Percentiles rank a stretch among this genome's conserved stretches.
These are phyloP conservation scores for Quercus mongolica DNA, from an alignment of 306 rosid genomes.

Conservation along the genomic window DNA sequence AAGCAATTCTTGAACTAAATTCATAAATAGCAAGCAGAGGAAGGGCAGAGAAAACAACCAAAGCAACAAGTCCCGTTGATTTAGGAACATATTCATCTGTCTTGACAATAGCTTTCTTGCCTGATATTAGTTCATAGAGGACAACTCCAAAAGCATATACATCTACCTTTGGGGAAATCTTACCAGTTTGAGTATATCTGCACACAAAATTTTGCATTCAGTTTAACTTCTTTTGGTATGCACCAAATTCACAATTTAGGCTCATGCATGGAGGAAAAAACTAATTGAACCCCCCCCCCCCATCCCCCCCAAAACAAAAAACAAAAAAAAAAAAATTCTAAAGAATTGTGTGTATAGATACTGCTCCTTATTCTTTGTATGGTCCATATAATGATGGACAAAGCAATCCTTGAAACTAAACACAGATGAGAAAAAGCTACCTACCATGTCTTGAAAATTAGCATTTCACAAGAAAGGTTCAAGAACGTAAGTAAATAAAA, in stretches of 20 bases:
- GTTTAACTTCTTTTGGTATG: neutral
- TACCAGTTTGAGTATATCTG: slow-evolving; percentile 69
- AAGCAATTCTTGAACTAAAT: neutral
- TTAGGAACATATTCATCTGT: slow-evolving; percentile 43
- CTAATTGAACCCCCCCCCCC: neutral
- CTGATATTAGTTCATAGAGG: slow-evolving; percentile 61
- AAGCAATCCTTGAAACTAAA: too few species aligned
- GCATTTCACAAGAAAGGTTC: too few species aligned
- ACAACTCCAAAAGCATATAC: slow-evolving; percentile 83
- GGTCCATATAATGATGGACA: too few species aligned
- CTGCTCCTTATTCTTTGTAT: too few species aligned
- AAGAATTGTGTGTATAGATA: too few species aligned
- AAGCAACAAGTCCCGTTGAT: slow-evolving; percentile 55
- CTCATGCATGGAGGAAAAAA: neutral
- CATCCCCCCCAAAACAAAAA: too few species aligned
- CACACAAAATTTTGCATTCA: slow-evolving; percentile 2
- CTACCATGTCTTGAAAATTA: too few species aligned
- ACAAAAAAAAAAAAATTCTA: too few species aligned
- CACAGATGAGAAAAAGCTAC: too few species aligned
- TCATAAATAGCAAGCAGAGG: neutral
- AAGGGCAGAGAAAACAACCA: slow-evolving; percentile 40
- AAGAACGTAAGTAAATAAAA: too few species aligned
- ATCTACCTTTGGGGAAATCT: slow-evolving; percentile 58
- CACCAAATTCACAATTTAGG: neutral
- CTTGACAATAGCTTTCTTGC: slow-evolving; percentile 56